A percentile compares a stretch with the other conserved stretches of the same genome.
phyloP scores from a whole-genome alignment of 352 stramenopile genomes.

The Phytopythium litorale region DNA sequence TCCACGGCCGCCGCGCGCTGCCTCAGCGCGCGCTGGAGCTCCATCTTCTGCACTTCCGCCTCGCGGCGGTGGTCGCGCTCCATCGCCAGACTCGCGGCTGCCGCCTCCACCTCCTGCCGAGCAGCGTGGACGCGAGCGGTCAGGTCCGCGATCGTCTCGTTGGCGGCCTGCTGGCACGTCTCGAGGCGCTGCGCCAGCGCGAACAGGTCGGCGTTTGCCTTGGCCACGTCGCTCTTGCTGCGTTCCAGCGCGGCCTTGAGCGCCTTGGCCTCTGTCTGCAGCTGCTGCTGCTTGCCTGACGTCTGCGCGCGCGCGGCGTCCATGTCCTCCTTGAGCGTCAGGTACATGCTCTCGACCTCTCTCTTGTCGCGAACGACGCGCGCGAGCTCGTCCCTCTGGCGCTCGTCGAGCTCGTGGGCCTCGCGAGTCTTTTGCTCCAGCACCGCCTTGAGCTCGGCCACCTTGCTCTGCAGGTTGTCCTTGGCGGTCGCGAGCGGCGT shows the following conservation, averaged over 20 bases:
- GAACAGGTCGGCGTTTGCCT: slow-evolving; percentile 37
- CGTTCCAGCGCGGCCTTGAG: slow-evolving; percentile 52
- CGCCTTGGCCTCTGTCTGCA: slow-evolving; percentile 36
- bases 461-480: slow-evolving; percentile 52
- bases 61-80: slow-evolving; percentile 56
- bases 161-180: slow-evolving; percentile 42
- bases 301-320: slow-evolving; percentile 40
- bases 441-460: slow-evolving; percentile 46
- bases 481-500: slow-evolving; percentile 37
- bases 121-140: slow-evolving; percentile 37
- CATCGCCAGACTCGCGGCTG: slow-evolving; percentile 30
- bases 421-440: slow-evolving; percentile 53
- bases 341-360: slow-evolving; percentile 42
- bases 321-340: slow-evolving; percentile 48
- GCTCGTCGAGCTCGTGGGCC: slow-evolving; percentile 45
- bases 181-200: slow-evolving; percentile 49
- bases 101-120: slow-evolving; percentile 53
- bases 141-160: slow-evolving; percentile 62
- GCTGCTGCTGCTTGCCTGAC: slow-evolving; percentile 31
- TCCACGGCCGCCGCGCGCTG: slow-evolving; percentile 15
- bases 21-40: slow-evolving; percentile 42
- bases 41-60: slow-evolving; percentile 54
- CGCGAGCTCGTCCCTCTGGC: slow-evolving; percentile 41
- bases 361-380: slow-evolving; percentile 48
- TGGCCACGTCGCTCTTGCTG: slow-evolving; percentile 47